phyloP scores from a whole-genome alignment of 768 basidiomycete species.

The Psilocybe subaeruginosa region DNA sequence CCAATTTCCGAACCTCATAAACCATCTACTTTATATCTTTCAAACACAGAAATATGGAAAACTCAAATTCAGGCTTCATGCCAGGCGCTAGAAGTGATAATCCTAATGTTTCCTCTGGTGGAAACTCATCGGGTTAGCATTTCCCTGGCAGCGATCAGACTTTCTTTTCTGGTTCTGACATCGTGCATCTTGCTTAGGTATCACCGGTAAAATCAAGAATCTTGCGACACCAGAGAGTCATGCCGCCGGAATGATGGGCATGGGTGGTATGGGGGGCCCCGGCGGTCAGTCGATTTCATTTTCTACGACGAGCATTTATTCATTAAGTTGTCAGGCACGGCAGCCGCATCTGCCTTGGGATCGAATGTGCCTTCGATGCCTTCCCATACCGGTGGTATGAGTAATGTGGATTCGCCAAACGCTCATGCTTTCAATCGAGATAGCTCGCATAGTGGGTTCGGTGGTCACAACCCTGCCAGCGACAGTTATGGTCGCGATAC shows the following conservation, averaged over 20 bases:
- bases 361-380: neutral
- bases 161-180: no score
- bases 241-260: neutral
- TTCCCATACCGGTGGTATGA: neutral
- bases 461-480: neutral
- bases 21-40: neutral
- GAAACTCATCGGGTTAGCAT: neutral
- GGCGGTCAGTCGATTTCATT: neutral
- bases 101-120: neutral
- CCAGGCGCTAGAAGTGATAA: neutral
- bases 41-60: neutral
- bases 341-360: neutral
- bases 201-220: neutral
- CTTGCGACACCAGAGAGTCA: neutral
- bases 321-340: neutral
- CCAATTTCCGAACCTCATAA: neutral
- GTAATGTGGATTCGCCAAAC: neutral
- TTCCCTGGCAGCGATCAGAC: neutral
- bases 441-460: constrained; percentile 3
- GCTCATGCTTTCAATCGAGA: neutral
- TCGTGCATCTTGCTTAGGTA: neutral
- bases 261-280: neutral
- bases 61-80: neutral
- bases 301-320: neutral
- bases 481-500: constrained; percentile 7